Base-by-base conservation (phyloP, 2,329 filamentous ascomycete species). In the Aspergillus aculeatinus region DNA sequence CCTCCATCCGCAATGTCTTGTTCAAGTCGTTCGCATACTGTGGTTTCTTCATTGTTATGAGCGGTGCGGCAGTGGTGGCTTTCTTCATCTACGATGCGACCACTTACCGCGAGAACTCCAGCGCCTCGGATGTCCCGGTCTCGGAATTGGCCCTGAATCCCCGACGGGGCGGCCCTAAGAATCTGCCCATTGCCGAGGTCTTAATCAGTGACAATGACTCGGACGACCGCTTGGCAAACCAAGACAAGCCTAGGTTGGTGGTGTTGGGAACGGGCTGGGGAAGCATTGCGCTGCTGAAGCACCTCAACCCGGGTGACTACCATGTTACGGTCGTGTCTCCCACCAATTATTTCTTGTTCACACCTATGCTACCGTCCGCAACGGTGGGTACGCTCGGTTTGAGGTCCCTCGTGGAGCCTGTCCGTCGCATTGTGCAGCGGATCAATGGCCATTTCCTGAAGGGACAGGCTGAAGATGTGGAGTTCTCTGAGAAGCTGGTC, bases 261-360 rank as follows among this genome's bases (percentile, higher is more conserved):
- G 90, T 99, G 60, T 79, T 99, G 35, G 95, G 95, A 21, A 93
- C 93, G 16, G 95, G 95, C 49, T 99, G 95, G 95, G 95, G 93
- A 57, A 92, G 92, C 69, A 90, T 99, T 62, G 91, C 94, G 4
- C 80, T 99, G 60, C 79, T 99, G 67, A 99, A 99, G 79, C 89
- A 91, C 63, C 78, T 99, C 63, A 90, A 94, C 63, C 89, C 92
- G 0, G 91, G 93, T 12, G 91, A 97, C 68, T 99, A 97, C 73
- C 93, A 99, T 76, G 89, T 99, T 67, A 98, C 94, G 4, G 89
- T 99, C 44, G 89, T 99, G 48, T 96, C 92, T 12, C 94, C 95
- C 0, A 90, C 90, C 39, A 98, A 98, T 71, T 96, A 98, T 79
- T 99, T 99, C 79, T 80, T 99, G 33, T 99, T 99, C 76, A 99